These are phyloP conservation scores for Millerozyma miso DNA, from an alignment of 805 yeast genomes.

Conservation along the genomic window DNA sequence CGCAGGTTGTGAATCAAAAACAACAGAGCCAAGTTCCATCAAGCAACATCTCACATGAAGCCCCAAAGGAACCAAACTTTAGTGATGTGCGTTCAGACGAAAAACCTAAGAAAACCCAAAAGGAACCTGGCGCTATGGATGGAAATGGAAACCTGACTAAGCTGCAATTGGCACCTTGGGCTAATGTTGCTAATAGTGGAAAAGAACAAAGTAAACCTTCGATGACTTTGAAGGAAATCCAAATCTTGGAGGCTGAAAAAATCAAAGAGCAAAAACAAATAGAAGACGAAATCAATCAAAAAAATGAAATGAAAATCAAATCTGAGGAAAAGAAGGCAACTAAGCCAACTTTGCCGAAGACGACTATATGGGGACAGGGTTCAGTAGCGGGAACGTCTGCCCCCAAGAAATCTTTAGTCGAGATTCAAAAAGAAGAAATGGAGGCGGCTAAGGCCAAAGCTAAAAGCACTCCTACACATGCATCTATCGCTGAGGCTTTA, in stretches of 20 bases:
- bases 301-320: slow-evolving; percentile 21
- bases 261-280: slow-evolving; percentile 34
- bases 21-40: background rate
- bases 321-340: slow-evolving; percentile 22
- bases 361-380: slow-evolving; percentile 41
- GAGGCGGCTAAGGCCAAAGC: slow-evolving; percentile 30
- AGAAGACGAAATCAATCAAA: slow-evolving; percentile 28
- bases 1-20: background rate
- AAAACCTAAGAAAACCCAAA: no score
- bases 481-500: slow-evolving; percentile 32
- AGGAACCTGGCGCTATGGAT: background rate
- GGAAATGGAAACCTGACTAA: background rate
- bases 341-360: slow-evolving; percentile 29
- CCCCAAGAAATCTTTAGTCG: slow-evolving; percentile 51
- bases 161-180: slow-evolving; percentile 42
- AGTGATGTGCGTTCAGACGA: background rate
- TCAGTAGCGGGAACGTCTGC: slow-evolving; percentile 15
- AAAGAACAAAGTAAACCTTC: slow-evolving; percentile 24
- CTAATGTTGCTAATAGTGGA: slow-evolving; percentile 20
- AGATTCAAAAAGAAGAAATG: slow-evolving; percentile 59
- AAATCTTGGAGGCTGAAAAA: slow-evolving; percentile 45
- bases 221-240: slow-evolving; percentile 50
- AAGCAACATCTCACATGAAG: background rate
- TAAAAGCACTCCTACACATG: slow-evolving; percentile 10
- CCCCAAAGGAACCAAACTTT: background rate